phyloP scores from a whole-genome alignment of 2,329 filamentous ascomycete genomes.

The Aspergillus sp. region DNA sequence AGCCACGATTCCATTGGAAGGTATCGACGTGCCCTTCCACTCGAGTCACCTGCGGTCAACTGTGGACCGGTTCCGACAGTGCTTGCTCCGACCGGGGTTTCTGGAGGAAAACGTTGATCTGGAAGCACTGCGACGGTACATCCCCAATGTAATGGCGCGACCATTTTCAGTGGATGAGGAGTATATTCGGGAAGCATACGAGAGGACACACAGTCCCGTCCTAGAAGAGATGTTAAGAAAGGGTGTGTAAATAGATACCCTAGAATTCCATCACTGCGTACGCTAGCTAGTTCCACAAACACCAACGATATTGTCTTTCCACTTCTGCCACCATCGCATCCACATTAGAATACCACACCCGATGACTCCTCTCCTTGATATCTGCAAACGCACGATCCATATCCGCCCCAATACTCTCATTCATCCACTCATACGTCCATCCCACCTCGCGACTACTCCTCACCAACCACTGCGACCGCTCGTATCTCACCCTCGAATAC shows the following conservation, averaged over 20 bases:
- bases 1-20: constrained; percentile 89
- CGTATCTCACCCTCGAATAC: constrained; percentile 43
- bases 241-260: not conserved
- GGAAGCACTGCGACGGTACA: constrained; percentile 93
- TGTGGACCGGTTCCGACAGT: constrained; percentile 95
- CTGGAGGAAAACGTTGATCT: constrained; percentile 72
- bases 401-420: constrained; percentile 31
- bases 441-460: constrained; percentile 36
- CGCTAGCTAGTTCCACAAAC: not conserved
- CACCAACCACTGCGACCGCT: constrained; percentile 50
- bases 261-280: not conserved
- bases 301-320: constrained; percentile 4
- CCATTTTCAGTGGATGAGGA: constrained; percentile 93
- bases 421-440: constrained; percentile 24
- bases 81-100: constrained; percentile 55
- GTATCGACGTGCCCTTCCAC: constrained; percentile 91
- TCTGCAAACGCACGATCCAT: constrained; percentile 41
- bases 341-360: constrained; percentile 44
- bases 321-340: constrained; percentile 31
- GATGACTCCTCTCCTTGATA: constrained; percentile 38
- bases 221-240: constrained; percentile 16
- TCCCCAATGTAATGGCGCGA: constrained; percentile 92
- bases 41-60: constrained; percentile 92
- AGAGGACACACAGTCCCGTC: constrained; percentile 64
- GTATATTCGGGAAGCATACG: constrained; percentile 97